phyloP scores from a whole-genome alignment of 441 rosid genomes.

The Arabidopsis lyrata region DNA sequence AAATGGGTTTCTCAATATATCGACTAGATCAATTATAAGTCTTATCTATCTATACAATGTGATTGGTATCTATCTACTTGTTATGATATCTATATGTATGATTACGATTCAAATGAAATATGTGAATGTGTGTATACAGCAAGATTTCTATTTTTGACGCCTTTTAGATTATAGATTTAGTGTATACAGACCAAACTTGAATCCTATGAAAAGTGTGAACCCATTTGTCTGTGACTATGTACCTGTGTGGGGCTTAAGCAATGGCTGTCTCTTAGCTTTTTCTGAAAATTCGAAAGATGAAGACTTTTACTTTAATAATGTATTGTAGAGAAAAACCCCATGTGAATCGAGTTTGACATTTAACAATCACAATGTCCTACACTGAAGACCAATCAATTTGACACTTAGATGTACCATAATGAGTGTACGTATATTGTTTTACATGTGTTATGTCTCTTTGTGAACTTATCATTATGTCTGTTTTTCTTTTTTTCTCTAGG shows the following conservation, averaged over 20 bases:
- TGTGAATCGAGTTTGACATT: conserved; percentile 43
- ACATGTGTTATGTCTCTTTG: conserved; percentile 37
- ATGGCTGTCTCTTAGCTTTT: conserved; percentile 45
- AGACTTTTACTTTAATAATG: conserved; percentile 41
- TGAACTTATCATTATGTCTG: conserved; percentile 37
- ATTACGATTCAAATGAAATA: conserved; percentile 15
- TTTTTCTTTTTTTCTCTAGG: conserved; percentile 28
- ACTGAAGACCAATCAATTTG: conserved; percentile 37
- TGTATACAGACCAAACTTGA: conserved; percentile 5
- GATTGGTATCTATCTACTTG: background rate
- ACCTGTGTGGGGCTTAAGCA: conserved; percentile 39
- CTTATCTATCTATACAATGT: background rate
- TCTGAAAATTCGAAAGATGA: conserved; percentile 14
- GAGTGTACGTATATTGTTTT: conserved; percentile 32
- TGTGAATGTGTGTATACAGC: conserved; percentile 2
- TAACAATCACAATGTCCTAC: conserved; percentile 47
- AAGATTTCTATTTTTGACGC: conserved; percentile 5
- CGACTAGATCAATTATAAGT: conserved; percentile 44
- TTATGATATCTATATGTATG: background rate
- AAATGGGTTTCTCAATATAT: conserved; percentile 85
- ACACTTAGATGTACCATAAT: conserved; percentile 32
- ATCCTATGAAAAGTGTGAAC: conserved; percentile 30
- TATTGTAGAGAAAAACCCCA: conserved; percentile 18
- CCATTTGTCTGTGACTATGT: conserved; percentile 28
- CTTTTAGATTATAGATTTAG: background rate